Evolutionary conservation across 1,139 yeast genomes (phyloP).

Genomic region (Yamadazyma conglobata): DNA sequence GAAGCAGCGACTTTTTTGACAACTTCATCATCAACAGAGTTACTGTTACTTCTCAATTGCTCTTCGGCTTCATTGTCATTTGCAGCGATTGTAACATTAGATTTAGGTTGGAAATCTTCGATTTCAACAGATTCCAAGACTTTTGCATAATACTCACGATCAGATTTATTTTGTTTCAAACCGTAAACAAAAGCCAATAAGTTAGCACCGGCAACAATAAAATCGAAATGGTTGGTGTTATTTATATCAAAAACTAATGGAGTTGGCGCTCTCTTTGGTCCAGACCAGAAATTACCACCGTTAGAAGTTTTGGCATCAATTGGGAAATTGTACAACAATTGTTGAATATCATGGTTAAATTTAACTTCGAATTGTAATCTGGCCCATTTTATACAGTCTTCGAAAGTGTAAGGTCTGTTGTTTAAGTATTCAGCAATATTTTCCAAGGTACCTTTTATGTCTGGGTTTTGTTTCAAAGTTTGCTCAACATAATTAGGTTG

Average conservation of each 20-base stretch:
- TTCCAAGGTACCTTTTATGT: conserved; percentile 81
- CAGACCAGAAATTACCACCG: conserved; percentile 97
- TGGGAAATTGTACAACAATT: conserved; percentile 90
- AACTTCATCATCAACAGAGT: conserved; percentile 54
- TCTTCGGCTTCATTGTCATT: conserved; percentile 88
- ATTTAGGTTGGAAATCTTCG: conserved; percentile 61
- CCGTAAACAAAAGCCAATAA: conserved; percentile 90
- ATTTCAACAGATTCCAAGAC: conserved; percentile 46
- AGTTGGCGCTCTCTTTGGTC: conserved; percentile 94
- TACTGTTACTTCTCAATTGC: conserved; percentile 48
- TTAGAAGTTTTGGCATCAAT: conserved; percentile 84
- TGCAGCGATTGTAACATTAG: conserved; percentile 79
- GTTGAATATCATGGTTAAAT: conserved; percentile 81
- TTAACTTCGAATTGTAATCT: conserved; percentile 82
- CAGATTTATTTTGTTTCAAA: conserved; percentile 49
- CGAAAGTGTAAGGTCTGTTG: conserved; percentile 83
- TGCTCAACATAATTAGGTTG: conserved; percentile 93
- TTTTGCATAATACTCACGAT: conserved; percentile 45
- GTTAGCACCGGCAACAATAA: conserved; percentile 86
- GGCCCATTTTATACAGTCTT: conserved; percentile 95
- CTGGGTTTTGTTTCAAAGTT: conserved; percentile 87
- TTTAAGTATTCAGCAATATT: conserved; percentile 69
- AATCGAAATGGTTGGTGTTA: conserved; percentile 75
- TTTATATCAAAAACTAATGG: conserved; percentile 74
- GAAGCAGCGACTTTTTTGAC: conserved; percentile 63